Base-by-base conservation (phyloP, 257 asterid genomes). In the Solanum phureja region DNA sequence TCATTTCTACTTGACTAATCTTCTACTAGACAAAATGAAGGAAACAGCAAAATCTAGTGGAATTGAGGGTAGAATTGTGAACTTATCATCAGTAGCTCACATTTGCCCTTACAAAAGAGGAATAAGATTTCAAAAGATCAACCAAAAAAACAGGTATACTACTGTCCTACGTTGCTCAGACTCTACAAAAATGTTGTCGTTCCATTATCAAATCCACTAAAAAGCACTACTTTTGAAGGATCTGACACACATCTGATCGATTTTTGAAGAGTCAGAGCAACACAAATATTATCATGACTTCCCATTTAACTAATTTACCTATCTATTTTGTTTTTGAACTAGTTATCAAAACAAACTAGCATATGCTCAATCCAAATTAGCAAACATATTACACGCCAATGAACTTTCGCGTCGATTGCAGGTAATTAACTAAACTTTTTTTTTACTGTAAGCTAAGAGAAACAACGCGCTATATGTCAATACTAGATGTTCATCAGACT, bases 1-100 rank as follows among this genome's bases (percentile, higher is more conserved):
- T 84, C 99, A 97, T 90, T 97, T 97, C 92, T 90, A 95, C 96
- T 92, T 96, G 95, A 96, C 98, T 14, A 94, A 90, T 90, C 97
- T 96, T 82, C 98, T 96, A 62, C 94, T 97, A 4, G 97, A 93
- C 86, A 95, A 92, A 92, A 96, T 97, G 98, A 97, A 95, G 89
- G 93, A 93, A 34, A 94, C 99, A 7, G 94, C 97, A 33, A 93
- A 92, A 49, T 72, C 92, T 7, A 93, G 89, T 10, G 97, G 98
- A 11, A 73, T 95, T 4, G 93, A 96, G 92, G 99, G 99, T 2
- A 95, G 98, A 92, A 97, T 96, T 83, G 94, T 96, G 81, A 96
- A 96, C 85, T 87, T 97, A 66, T 90, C 99, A 37, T 97, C 99
- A 3, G 86, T 96, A 19, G 99, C 99, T 24, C 99, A 96, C 87